Evolutionary conservation across 352 stramenopile genomes (phyloP), one percentile per base, ranked within the genome.

Genomic region (Phytophthora pseudosyringae): DNA sequence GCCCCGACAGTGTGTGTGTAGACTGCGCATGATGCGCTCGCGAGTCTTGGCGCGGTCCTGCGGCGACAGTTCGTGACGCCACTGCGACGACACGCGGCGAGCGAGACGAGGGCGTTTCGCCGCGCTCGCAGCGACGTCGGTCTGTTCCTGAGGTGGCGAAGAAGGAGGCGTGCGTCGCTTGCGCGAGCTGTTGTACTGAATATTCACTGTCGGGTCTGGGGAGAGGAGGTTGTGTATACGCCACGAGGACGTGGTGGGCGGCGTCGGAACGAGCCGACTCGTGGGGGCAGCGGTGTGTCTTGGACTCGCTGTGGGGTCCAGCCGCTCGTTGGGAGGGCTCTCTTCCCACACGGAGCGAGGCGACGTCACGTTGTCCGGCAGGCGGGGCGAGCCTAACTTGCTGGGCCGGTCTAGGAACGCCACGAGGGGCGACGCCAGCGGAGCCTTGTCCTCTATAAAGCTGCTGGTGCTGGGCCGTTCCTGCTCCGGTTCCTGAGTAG

Each of bases 11-110:
- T 92, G 76, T 32, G 66, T 59, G 16, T 81, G 62, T 29, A 94
- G 49, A n/a, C 71, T 78, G 3, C 78, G 77, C 57, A 83, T 80
- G 44, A 94, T 83, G n/a, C 83, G 77, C 59, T 85, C 76, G 28
- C 82, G 76, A 10, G 81, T 89, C 45, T 80, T 87, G 38, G 73
- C 64, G 35, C 86, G 83, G 55, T 94, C 86, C 11, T 66, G 64
- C 1, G 71, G 48, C 1, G 79, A 67, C 28, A 90, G 75, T n/a
- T 89, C 73, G 10, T 86, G 70, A 6, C 86, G 76, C 86, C 86
- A 94, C 35, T 79, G 73, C 32, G 69, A 70, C 25, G 69, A 81
- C 29, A 76, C 61, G 38, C 78, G 63, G 16, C 80, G 78, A 45
- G 66, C 67, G 25, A 88, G 71, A 36, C 69, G 70, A 36, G 81